Evolutionary conservation across 2,329 filamentous ascomycete species (phyloP), one percentile per base, ranked within the genome.

Genomic region (Sporothrix globosa): DNA sequence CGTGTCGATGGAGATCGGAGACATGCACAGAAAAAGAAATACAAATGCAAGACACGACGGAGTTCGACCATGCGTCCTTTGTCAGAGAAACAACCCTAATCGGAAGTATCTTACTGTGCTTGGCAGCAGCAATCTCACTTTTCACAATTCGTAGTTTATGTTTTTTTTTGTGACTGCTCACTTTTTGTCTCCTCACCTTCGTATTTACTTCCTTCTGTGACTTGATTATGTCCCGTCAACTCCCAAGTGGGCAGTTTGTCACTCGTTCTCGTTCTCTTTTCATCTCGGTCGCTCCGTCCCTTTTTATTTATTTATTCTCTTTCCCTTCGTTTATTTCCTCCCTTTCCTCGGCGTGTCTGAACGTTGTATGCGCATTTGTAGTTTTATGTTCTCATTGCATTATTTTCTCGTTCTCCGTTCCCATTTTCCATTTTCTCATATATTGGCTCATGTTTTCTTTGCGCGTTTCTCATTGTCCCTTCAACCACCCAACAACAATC

Each of bases 51-150:
- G 27, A 30, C 27, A 3, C 27, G 27, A 30, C 41, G 14, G 41
- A 44, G 3, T 17, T 1, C 34, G 6, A 30, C 34, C 34, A 41
- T 61, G 39, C 58, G 17, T 24, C 13, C 54, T 58, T 58, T 58
- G 21, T n/a, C 39, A 13, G 44, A n/a, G 13, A 5, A 61, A n/a
- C 13, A 10, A 34, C 44, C 39, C 34, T 60, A 44, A 44, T n/a
- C 48, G 60, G 41, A 65, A 24, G 48, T 50, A 50, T 24, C 60
- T 41, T 65, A 41, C 60, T 34, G n/a, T 50, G 41, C 41, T 19
- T 30, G 60, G 41, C 41, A 19, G 44, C 3, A 4, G 27, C 58
- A 34, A 34, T 63, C 21, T 63, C n/a, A 19, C 14, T 46, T 65
- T 30, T 24, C 10, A 21, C 41, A 17, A 14, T 44, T 44, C 5